Evolutionary conservation across 2,329 filamentous ascomycete species (phyloP).

Genomic region (Colletotrichum spaethianum): DNA sequence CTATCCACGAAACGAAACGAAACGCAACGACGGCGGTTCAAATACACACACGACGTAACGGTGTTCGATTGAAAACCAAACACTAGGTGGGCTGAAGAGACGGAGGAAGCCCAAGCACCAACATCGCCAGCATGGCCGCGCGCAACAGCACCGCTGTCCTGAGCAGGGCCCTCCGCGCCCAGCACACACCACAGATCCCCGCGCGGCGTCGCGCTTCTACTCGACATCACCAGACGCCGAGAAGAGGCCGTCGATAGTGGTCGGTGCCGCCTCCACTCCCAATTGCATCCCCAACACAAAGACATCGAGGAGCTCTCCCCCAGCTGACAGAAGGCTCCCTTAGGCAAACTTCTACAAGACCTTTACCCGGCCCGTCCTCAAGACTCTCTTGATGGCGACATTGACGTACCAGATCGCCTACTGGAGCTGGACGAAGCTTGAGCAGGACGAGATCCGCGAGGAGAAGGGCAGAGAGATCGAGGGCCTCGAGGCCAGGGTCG

Average conservation of each 20-base stretch:
- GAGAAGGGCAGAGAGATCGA: slow-evolving; percentile 57
- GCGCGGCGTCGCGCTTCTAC: slow-evolving; percentile 19
- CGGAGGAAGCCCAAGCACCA: background rate
- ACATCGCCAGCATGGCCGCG: slow-evolving; percentile 24
- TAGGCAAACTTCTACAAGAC: slow-evolving; percentile 81
- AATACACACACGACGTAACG: background rate
- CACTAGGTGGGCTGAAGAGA: background rate
- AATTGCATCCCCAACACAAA: background rate
- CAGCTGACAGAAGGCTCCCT: background rate
- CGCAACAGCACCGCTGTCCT: slow-evolving; percentile 24
- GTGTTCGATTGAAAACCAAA: background rate
- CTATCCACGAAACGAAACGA: background rate
- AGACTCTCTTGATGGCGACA: slow-evolving; percentile 81
- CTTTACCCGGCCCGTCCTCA: slow-evolving; percentile 80
- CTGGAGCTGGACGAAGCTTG: slow-evolving; percentile 81
- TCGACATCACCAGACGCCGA: slow-evolving; percentile 25
- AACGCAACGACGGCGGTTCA: background rate
- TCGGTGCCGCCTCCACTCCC: slow-evolving; percentile 1
- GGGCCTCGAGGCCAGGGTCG: slow-evolving; percentile 55
- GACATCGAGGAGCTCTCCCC: background rate
- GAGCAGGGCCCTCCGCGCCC: slow-evolving; percentile 25
- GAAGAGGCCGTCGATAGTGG: slow-evolving; percentile 38
- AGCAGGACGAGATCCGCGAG: slow-evolving; percentile 76
- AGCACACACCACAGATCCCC: slow-evolving; percentile 18
- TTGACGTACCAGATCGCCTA: slow-evolving; percentile 86